Percentiles rank a stretch among this genome's conserved stretches.
Conservation (phyloP, 345 rosid genomes). For the Carallia pectinifolia region DNA sequence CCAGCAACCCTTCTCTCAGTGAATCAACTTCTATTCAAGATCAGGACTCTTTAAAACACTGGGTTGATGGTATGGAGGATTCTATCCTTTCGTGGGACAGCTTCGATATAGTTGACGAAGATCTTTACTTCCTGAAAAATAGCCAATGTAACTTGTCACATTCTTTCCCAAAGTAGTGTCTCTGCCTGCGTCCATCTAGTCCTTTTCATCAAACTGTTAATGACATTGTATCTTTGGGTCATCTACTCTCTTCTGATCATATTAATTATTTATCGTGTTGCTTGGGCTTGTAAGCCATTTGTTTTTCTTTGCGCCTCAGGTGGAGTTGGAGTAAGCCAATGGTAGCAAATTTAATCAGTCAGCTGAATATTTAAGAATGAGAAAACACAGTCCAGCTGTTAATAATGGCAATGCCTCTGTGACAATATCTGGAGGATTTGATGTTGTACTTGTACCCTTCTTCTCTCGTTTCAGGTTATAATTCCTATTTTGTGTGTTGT, state of each 20-base stretch:
- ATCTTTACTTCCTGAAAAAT: slow-evolving; percentile 35
- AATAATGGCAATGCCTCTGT: slow-evolving; percentile 69
- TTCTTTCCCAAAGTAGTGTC: background rate
- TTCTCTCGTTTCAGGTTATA: background rate
- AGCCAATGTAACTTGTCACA: slow-evolving; percentile 4
- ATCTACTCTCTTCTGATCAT: too few relatives aligned
- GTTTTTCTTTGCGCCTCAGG: slow-evolving; percentile 37
- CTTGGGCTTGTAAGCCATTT: background rate
- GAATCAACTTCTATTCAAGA: slow-evolving; percentile 34
- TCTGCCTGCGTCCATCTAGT: background rate
- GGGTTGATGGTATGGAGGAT: slow-evolving; percentile 52
- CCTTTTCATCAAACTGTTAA: too few relatives aligned
- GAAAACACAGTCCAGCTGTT: slow-evolving; percentile 65
- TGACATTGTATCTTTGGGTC: too few relatives aligned
- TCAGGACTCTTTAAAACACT: slow-evolving; percentile 37
- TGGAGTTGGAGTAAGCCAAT: slow-evolving; percentile 71
- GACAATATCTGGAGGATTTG: slow-evolving; percentile 68
- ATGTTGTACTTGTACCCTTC: background rate
- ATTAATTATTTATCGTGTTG: background rate
- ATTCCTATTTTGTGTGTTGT: background rate
- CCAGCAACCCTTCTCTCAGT: slow-evolving; percentile 22
- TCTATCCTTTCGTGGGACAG: slow-evolving; percentile 63
- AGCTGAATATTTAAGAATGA: slow-evolving; percentile 67
- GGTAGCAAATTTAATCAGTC: slow-evolving; percentile 57
- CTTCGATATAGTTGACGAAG: slow-evolving; percentile 45